Evolutionary conservation across 1,139 yeast genomes (phyloP).

Genomic region (Hanseniaspora gamundiae): DNA sequence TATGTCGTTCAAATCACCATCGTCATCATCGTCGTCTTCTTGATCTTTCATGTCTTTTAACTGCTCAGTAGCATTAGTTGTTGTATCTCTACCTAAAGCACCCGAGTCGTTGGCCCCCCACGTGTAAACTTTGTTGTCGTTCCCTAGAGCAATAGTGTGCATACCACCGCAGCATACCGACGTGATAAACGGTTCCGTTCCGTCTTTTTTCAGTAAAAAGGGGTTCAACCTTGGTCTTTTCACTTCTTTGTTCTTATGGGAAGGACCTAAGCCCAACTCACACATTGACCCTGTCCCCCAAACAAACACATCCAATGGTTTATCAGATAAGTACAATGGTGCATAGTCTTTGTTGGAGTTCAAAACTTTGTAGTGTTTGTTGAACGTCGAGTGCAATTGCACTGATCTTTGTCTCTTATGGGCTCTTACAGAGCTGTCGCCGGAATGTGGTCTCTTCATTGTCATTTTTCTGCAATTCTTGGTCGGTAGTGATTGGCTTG

Average conservation of each 20-base stretch:
- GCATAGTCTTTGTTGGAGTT: not conserved
- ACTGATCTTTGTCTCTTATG: constrained; percentile 3
- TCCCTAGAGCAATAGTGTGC: constrained; percentile 78
- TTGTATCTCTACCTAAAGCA: constrained; percentile 81
- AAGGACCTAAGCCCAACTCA: constrained; percentile 90
- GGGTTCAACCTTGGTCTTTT: constrained; percentile 92
- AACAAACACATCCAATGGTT: constrained; percentile 63
- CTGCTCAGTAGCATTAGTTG: constrained; percentile 40
- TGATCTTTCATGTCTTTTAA: constrained; percentile 49
- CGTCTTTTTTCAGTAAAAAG: constrained; percentile 32
- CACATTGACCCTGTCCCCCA: constrained; percentile 98
- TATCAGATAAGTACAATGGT: constrained; percentile 11
- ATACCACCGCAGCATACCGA: constrained; percentile 93
- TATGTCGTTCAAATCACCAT: constrained; percentile 72
- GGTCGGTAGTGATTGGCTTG: too few species aligned
- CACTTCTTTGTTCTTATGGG: constrained; percentile 77
- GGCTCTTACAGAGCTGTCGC: not conserved
- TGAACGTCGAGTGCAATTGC: constrained; percentile 1
- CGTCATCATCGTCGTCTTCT: constrained; percentile 49
- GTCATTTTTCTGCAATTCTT: not conserved
- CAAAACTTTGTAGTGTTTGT: not conserved
- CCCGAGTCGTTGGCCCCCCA: constrained; percentile 97
- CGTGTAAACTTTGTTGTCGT: constrained; percentile 69
- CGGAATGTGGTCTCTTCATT: constrained; percentile 3
- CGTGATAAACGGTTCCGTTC: constrained; percentile 45